These are phyloP conservation scores for Ustilaginoidea virens DNA, from an alignment of 2,329 filamentous ascomycete species.

Conservation along the genomic window DNA sequence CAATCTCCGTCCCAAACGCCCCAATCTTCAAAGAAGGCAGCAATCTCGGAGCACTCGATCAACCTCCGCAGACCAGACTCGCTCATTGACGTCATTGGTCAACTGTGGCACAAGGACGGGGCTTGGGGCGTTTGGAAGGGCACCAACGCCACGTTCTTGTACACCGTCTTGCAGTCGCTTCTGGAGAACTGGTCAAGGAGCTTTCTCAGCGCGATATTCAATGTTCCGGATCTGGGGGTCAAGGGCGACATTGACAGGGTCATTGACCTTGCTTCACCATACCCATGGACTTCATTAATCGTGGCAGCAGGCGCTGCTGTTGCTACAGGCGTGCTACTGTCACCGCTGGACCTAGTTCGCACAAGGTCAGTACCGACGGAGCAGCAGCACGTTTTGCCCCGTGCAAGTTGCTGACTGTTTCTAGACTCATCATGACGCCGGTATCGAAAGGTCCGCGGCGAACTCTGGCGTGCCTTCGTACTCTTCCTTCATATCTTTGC, in stretches of 20 bases:
- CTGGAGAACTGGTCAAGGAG: slow-evolving; percentile 87
- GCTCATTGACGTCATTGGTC: slow-evolving; percentile 69
- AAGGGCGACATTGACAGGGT: slow-evolving; percentile 65
- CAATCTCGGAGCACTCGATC: slow-evolving; percentile 40
- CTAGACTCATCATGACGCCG: slow-evolving; percentile 67
- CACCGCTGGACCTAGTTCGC: slow-evolving; percentile 79
- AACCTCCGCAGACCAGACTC: slow-evolving; percentile 62
- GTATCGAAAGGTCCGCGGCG: slow-evolving; percentile 60
- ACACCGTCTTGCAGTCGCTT: slow-evolving; percentile 71
- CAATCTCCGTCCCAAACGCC: slow-evolving; percentile 14
- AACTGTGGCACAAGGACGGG: slow-evolving; percentile 80
- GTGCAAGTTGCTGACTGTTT: neutral
- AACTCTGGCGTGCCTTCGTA: slow-evolving; percentile 61
- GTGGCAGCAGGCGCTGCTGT: slow-evolving; percentile 51
- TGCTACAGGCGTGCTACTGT: slow-evolving; percentile 64
- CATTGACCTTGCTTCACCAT: slow-evolving; percentile 57
- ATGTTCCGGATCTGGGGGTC: slow-evolving; percentile 70
- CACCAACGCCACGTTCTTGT: slow-evolving; percentile 84
- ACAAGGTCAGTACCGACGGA: slow-evolving; percentile 41
- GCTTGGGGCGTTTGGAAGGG: slow-evolving; percentile 90
- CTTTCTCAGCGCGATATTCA: slow-evolving; percentile 77
- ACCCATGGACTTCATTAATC: slow-evolving; percentile 65
- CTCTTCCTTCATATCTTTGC: slow-evolving; percentile 64
- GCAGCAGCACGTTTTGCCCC: neutral
- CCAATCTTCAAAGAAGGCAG: slow-evolving; percentile 14